phyloP scores from a whole-genome alignment of 768 basidiomycete genomes.

The Chalciporus pseudorubinellus region DNA sequence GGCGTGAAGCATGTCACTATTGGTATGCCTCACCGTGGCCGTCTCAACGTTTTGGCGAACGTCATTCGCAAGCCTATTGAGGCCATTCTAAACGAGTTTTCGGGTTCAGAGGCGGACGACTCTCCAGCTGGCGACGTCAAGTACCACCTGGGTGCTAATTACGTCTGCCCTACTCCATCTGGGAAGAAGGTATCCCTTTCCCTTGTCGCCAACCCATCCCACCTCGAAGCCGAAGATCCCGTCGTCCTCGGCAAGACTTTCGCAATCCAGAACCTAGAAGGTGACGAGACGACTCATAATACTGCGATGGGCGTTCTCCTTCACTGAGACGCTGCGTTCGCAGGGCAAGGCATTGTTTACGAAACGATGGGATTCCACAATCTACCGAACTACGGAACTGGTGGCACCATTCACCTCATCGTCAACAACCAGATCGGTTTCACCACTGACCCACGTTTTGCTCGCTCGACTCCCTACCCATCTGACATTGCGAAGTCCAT shows the following conservation, averaged over 20 bases:
- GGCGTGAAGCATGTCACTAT: slow-evolving; percentile 96
- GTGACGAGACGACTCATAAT: slow-evolving; percentile 73
- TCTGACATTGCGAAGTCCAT: slow-evolving; percentile 99
- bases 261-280: slow-evolving; percentile 92
- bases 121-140: slow-evolving; percentile 96
- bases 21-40: slow-evolving; percentile 99
- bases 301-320: slow-evolving; percentile 94
- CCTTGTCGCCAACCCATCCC: slow-evolving; percentile 97
- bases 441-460: slow-evolving; percentile 96
- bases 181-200: slow-evolving; percentile 98
- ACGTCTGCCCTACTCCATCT: slow-evolving; percentile 94
- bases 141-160: slow-evolving; percentile 98
- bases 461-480: slow-evolving; percentile 96
- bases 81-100: slow-evolving; percentile 96
- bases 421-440: slow-evolving; percentile 99
- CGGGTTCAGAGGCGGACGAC: slow-evolving; percentile 68
- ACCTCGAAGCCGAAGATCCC: slow-evolving; percentile 95
- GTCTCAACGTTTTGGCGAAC: slow-evolving; percentile 96
- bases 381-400: slow-evolving; percentile 92
- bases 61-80: slow-evolving; percentile 98
- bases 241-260: slow-evolving; percentile 99
- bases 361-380: slow-evolving; percentile 99
- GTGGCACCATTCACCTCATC: slow-evolving; percentile 96
- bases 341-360: slow-evolving; percentile 97
- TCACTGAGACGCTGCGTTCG: slow-evolving; percentile 98